Conservation (phyloP, 2,329 filamentous ascomycete genomes). For the Thelonectria discophora region DNA sequence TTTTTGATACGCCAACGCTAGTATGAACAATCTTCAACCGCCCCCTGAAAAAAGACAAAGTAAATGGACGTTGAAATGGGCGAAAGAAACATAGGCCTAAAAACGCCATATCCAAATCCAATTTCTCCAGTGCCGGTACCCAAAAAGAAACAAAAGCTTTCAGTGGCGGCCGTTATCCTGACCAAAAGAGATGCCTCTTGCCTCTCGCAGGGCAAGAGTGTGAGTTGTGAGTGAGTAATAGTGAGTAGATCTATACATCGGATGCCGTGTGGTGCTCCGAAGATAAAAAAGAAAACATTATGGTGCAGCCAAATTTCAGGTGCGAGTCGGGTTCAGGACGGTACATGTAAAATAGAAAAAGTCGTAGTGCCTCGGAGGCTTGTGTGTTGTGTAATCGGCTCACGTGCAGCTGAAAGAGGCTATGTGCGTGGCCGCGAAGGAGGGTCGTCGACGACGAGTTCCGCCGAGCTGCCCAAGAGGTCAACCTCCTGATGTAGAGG, state of each 20-base stretch:
- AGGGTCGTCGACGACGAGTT: slow-evolving; percentile 63
- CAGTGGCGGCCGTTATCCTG: slow-evolving; percentile 25
- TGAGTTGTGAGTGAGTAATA: slow-evolving; percentile 16
- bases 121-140: slow-evolving; percentile 26
- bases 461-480: slow-evolving; percentile 63
- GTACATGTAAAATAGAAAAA: slow-evolving; percentile 10
- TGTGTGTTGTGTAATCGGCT: not conserved
- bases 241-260: slow-evolving; percentile 40
- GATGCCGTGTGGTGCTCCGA: slow-evolving; percentile 28
- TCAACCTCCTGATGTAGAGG: slow-evolving; percentile 55
- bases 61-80: slow-evolving; percentile 21
- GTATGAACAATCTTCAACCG: slow-evolving; percentile 40
- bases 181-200: slow-evolving; percentile 15
- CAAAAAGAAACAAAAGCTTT: slow-evolving; percentile 16
- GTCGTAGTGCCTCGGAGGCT: not conserved
- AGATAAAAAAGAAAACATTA: slow-evolving; percentile 32
- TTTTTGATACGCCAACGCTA: slow-evolving; percentile 45
- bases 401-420: not conserved
- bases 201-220: slow-evolving; percentile 20
- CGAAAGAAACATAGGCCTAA: not conserved
- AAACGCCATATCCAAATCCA: slow-evolving; percentile 34
- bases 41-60: slow-evolving; percentile 14
- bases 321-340: slow-evolving; percentile 6
- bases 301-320: slow-evolving; percentile 17
- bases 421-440: slow-evolving; percentile 38